A percentile compares a stretch with the other conserved stretches of the same genome.
Evolutionary conservation across 306 rosid species (phyloP).

Genomic region (Cucumis melo): DNA sequence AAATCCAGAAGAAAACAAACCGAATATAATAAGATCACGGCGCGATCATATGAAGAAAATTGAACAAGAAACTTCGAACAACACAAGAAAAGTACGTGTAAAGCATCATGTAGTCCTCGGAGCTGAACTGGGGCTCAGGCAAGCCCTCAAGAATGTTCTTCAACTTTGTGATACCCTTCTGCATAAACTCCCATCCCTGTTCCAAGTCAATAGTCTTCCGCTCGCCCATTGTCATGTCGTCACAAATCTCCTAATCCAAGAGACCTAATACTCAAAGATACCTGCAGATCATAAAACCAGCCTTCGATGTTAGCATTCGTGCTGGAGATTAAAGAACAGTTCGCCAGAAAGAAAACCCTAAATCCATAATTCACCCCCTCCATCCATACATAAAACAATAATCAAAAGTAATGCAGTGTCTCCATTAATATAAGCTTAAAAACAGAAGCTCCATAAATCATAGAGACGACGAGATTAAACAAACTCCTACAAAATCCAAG

Average conservation of each 20-base stretch:
- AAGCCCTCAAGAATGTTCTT: conserved; percentile 15
- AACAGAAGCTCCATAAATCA: neutral
- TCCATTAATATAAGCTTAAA: neutral
- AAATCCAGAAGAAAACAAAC: neutral
- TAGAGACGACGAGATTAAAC: neutral
- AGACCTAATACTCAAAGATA: neutral
- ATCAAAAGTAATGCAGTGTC: neutral
- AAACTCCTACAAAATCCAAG: neutral
- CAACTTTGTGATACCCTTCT: conserved; percentile 15
- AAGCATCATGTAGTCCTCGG: conserved; percentile 19
- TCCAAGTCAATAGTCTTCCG: conserved; percentile 12
- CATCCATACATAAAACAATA: neutral
- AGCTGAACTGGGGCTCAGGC: conserved; percentile 16
- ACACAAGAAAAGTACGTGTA: conserved; percentile 16
- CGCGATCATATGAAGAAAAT: neutral
- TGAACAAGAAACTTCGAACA: neutral
- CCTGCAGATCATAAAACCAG: conserved; percentile 3
- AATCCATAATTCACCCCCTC: neutral
- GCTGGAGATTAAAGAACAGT: neutral
- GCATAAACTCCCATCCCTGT: conserved; percentile 24
- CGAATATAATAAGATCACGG: neutral
- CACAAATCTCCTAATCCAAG: neutral
- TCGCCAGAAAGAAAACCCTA: conserved; percentile 1
- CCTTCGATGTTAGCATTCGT: neutral
- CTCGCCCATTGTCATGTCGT: conserved; percentile 7